Evolutionary conservation across 2,329 filamentous ascomycete genomes (phyloP), one percentile per base, ranked within the genome.

Genomic region (Rutstroemia sp.): DNA sequence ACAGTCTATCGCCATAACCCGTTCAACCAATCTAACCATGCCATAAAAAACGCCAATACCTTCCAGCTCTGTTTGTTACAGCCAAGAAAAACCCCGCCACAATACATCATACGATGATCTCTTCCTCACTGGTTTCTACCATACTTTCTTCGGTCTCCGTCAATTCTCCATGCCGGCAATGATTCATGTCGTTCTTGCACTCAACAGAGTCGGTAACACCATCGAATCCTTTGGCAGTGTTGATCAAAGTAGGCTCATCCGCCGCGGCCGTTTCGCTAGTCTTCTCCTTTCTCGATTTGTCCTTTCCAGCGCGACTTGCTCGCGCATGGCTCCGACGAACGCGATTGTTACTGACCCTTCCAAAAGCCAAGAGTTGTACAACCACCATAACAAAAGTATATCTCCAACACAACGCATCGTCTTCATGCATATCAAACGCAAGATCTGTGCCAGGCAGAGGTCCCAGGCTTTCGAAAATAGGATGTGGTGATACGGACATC

Each of bases 301-400:
- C 61, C 36, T 58, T 60, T 50, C 63, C 59, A n/a, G 59, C 39
- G 21, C 57, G 61, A 25, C 60, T 62, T 38, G 60, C 58, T 54
- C 59, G 63, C 17, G 60, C 60, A 34, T 51, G 60, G 55, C 60
- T 63, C 51, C 60, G 63, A 42, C 51, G 55, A 16, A 59, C 46
- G 39, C 67, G 60, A 45, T 66, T 67, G 9, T 65, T 64, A 23
- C 51, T 58, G 5, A 72, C 65, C 40, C 61, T 64, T 36, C 64
- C 68, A 58, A 70, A 71, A 2, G 67, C 68, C 19, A 69, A 58
- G 27, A 73, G 56, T 51, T 73, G 71, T 8, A 72, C 56, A 9
- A 67, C 57, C 6, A 74, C 70, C 68, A 73, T 73, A 48, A 73
- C 51, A 10, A 64, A 60, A 19, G 71, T 72, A 56, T 72, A 74